Evolutionary conservation across 805 yeast genomes (phyloP).

Genomic region (Lipomyces oligophaga): DNA sequence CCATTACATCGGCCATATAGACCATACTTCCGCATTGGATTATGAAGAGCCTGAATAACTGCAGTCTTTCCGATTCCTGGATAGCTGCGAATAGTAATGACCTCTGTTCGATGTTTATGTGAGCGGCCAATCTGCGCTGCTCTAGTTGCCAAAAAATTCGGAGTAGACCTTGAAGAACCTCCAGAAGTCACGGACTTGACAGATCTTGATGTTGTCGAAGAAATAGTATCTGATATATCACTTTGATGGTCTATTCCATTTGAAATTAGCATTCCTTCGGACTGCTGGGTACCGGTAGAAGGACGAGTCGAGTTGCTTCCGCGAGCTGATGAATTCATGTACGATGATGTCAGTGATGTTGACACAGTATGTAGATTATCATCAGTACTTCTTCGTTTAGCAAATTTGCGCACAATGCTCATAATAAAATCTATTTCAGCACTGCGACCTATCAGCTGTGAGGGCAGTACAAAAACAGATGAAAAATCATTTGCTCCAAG

Average conservation of each 20-base stretch:
- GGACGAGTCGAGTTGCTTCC: background rate
- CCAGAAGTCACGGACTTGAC: background rate
- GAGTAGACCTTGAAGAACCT: background rate
- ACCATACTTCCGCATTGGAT: constrained; percentile 19
- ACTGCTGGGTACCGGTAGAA: background rate
- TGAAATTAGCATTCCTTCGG: background rate
- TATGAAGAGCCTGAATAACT: constrained; percentile 14
- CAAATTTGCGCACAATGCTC: constrained; percentile 13
- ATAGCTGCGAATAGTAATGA: constrained; percentile 18
- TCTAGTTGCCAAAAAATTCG: background rate
- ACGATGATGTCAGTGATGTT: background rate
- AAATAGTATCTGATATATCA: background rate
- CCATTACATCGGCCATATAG: constrained; percentile 4
- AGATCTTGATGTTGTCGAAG: background rate
- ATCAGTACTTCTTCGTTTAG: constrained; percentile 3
- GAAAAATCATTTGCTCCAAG: constrained; percentile 25
- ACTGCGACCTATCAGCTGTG: constrained; percentile 23
- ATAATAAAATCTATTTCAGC: constrained; percentile 10
- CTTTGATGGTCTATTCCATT: too few relatives aligned
- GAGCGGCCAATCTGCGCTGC: background rate
- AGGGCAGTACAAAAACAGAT: constrained; percentile 21
- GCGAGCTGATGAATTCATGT: too few relatives aligned
- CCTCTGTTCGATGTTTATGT: constrained; percentile 10
- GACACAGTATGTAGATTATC: background rate
- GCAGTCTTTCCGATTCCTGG: constrained; percentile 27